phyloP scores from a whole-genome alignment of 225 moss, liverwort and hornwort genomes.

The Anthoceros angustus region DNA sequence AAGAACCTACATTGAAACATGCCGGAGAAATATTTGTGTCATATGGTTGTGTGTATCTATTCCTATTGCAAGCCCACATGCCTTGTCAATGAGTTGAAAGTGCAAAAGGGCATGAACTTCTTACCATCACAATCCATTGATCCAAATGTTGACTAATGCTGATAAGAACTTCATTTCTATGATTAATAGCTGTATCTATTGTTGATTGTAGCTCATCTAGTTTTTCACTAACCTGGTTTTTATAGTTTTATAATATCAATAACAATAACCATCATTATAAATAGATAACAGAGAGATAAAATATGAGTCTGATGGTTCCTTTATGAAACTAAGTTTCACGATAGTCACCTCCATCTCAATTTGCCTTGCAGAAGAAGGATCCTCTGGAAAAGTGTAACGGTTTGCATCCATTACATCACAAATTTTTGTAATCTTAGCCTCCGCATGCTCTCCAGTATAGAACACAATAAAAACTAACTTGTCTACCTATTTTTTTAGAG shows the following conservation, averaged over 20 bases:
- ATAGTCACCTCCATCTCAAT: slow-evolving; percentile 53
- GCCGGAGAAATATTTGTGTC: not conserved
- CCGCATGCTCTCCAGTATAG: slow-evolving; percentile 80
- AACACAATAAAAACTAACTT: slow-evolving; percentile 91
- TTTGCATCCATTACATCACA: slow-evolving; percentile 96
- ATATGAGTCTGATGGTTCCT: too few species aligned
- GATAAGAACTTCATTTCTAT: not conserved
- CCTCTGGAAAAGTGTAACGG: slow-evolving; percentile 87
- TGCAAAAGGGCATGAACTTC: not conserved
- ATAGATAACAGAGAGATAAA: not conserved
- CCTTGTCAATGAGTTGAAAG: too few species aligned
- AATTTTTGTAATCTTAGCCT: slow-evolving; percentile 80
- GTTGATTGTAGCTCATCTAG: not conserved
- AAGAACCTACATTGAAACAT: slow-evolving; percentile 34
- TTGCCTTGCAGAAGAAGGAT: slow-evolving; percentile 52
- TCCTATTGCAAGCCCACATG: too few species aligned
- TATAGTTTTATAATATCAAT: not conserved
- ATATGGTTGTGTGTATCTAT: too few species aligned
- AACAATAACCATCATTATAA: not conserved
- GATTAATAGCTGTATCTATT: not conserved
- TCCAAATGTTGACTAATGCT: not conserved
- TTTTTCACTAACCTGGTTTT: not conserved
- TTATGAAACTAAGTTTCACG: not conserved
- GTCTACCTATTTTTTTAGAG: slow-evolving; percentile 34
- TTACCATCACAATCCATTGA: not conserved